phyloP scores from a whole-genome alignment of 2,329 filamentous ascomycete species.

The Aspergillus sp. region DNA sequence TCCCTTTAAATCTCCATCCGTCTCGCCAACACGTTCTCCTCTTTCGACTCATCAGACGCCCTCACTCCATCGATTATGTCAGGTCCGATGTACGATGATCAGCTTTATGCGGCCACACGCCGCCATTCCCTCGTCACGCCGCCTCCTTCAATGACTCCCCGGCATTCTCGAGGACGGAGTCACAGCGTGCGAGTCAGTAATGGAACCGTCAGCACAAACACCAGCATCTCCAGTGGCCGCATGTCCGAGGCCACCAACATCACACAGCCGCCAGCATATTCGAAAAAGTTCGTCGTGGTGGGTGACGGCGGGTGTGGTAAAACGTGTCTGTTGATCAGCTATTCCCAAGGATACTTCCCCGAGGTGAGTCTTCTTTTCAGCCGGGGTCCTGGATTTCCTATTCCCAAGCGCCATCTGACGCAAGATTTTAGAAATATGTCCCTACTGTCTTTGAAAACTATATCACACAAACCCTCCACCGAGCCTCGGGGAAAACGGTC shows the following conservation, averaged over 20 bases:
- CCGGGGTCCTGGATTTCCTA: neutral
- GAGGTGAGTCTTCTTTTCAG: conserved; percentile 62
- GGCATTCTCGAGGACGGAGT: conserved; percentile 48
- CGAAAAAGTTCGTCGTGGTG: conserved; percentile 98
- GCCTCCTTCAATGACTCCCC: conserved; percentile 40
- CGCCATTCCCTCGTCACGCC: conserved; percentile 52
- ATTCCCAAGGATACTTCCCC: conserved; percentile 97
- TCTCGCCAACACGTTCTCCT: conserved; percentile 9
- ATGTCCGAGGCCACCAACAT: conserved; percentile 79
- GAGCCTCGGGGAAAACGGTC: conserved; percentile 84
- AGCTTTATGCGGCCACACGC: conserved; percentile 55
- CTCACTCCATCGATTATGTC: conserved; percentile 25
- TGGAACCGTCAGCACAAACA: conserved; percentile 82
- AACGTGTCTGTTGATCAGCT: conserved; percentile 97
- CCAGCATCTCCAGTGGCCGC: conserved; percentile 68
- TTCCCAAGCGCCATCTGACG: conserved; percentile 5
- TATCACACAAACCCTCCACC: conserved; percentile 93
- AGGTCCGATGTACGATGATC: conserved; percentile 37
- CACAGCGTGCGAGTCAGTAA: conserved; percentile 72
- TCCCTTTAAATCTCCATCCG: conserved; percentile 7
- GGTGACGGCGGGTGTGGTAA: conserved; percentile 98
- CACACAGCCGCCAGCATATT: conserved; percentile 88
- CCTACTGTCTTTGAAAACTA: conserved; percentile 99
- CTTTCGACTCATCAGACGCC: conserved; percentile 8
- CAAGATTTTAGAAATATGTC: conserved; percentile 81